Evolutionary conservation across 495 filamentous ascomycete genomes (phyloP), one percentile per base, ranked within the genome.

Genomic region (Tuber aestivum): DNA sequence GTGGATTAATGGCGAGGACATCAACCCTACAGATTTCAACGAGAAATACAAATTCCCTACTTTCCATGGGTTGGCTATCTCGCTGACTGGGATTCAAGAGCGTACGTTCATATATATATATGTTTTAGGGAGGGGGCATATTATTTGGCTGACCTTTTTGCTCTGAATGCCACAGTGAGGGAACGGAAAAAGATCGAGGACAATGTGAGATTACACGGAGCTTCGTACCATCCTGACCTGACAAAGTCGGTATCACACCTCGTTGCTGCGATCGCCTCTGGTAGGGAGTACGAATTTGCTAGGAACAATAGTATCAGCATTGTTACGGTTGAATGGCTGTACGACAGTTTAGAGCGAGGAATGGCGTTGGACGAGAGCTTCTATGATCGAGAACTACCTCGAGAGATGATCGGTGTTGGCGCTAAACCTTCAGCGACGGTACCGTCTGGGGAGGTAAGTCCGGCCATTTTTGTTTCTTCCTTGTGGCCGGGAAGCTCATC

Each of bases 71-170:
- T 86, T 97, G 41, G 88, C 89, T 27, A 91, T 97, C 71, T 97
- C 93, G 80, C 87, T 97, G 77, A 98, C 95, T 5, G 96, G 95
- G 3, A 96, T 97, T 80, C 90, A 94, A 41, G 92, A 97, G 81
- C 84, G 92, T 94, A 86, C 83, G 91, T 86, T 65, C n/a, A n/a
- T n/a, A n/a, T n/a, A n/a, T n/a, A n/a, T n/a, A n/a, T n/a, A n/a
- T n/a, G n/a, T n/a, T n/a, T n/a, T n/a, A n/a, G 38, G 40, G 16
- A 32, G 41, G 68, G 45, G 20, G 35, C 41, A 40, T 35, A 37
- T 48, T 73, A 21, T 6, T 38, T 32, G 27, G 32, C 35, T 50
- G n/a, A 73, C 77, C 35, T 44, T 73, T 73, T 71, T 74, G 37
- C 41, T 45, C 27, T 35, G 27, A 56, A 65, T 41, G 12, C 3